Conservation (phyloP, 2,329 filamentous ascomycete species). For the Monosporascus sp. region DNA sequence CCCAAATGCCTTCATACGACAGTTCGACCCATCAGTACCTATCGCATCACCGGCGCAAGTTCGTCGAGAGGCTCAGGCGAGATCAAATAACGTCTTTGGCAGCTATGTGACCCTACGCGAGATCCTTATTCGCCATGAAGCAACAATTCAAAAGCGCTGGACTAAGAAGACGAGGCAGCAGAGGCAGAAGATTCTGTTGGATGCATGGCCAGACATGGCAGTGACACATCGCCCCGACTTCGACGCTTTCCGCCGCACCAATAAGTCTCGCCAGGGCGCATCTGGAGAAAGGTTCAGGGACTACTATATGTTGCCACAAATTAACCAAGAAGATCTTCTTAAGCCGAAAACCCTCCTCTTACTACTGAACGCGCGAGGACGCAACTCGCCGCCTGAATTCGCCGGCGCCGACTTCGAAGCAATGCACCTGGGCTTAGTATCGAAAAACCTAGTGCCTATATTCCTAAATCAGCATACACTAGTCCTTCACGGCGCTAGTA, state of each 20-base stretch:
- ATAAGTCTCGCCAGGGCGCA: neutral
- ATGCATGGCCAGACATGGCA: conserved; percentile 4
- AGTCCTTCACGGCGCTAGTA: conserved; percentile 25
- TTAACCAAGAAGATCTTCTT: conserved; percentile 52
- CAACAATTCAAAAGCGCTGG: conserved; percentile 2
- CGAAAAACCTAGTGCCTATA: conserved; percentile 16
- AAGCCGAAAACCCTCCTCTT: conserved; percentile 39
- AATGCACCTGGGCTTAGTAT: conserved; percentile 24
- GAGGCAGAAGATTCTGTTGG: conserved; percentile 3
- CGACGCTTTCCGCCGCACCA: neutral
- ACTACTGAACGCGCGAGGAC: conserved; percentile 46
- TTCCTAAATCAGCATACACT: conserved; percentile 29
- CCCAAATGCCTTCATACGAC: neutral
- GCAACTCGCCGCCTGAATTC: conserved; percentile 41
- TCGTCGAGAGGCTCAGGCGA: neutral
- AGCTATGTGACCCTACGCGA: neutral
- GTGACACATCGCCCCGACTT: conserved; percentile 3
- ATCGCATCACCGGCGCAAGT: neutral
- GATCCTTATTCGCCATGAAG: conserved; percentile 3
- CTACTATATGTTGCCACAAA: conserved; percentile 40
- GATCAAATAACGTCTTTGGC: neutral
- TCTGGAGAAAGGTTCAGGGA: neutral
- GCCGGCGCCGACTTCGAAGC: conserved; percentile 35
- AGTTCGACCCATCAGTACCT: neutral
- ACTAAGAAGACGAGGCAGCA: conserved; percentile 1